phyloP scores from a whole-genome alignment of 768 basidiomycete genomes.

The Tulasnella sp. region DNA sequence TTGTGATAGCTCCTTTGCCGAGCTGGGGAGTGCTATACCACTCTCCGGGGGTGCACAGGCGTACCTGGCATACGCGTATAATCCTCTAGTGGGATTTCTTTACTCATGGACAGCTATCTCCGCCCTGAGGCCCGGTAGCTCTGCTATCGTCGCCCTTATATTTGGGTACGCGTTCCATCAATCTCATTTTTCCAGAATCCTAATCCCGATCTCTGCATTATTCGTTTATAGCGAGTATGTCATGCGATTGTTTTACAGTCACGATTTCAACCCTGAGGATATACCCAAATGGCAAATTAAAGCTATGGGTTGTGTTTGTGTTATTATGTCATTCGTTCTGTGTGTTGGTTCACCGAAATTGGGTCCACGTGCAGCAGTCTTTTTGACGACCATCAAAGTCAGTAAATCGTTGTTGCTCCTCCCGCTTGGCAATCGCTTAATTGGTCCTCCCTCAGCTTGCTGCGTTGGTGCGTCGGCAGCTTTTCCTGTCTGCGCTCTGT shows the following conservation, averaged over 20 bases:
- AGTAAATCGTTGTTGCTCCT: constrained; percentile 16
- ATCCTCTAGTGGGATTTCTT: constrained; percentile 74
- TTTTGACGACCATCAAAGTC: constrained; percentile 84
- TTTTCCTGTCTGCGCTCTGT: not conserved
- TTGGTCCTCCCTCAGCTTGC: constrained; percentile 36
- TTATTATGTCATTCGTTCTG: constrained; percentile 58
- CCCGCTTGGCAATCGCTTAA: not conserved
- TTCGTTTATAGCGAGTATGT: constrained; percentile 52
- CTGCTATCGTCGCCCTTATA: constrained; percentile 79
- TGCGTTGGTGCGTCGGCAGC: constrained; percentile 47
- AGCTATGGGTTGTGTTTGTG: constrained; percentile 62
- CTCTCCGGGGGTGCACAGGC: constrained; percentile 62
- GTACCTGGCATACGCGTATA: constrained; percentile 82
- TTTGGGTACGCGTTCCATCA: constrained; percentile 35
- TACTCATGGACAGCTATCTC: constrained; percentile 94
- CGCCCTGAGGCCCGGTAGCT: constrained; percentile 72
- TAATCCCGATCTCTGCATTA: not conserved
- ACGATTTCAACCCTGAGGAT: constrained; percentile 58
- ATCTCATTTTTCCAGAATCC: constrained; percentile 1
- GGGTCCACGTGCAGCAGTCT: constrained; percentile 68
- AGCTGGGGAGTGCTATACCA: constrained; percentile 81
- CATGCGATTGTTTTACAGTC: constrained; percentile 71
- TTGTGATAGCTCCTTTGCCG: constrained; percentile 63
- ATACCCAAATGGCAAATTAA: constrained; percentile 90
- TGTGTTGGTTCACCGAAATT: constrained; percentile 67